These are phyloP conservation scores for Strigomonas galati DNA, from an alignment of 208 protist genomes.

Conservation along the genomic window DNA sequence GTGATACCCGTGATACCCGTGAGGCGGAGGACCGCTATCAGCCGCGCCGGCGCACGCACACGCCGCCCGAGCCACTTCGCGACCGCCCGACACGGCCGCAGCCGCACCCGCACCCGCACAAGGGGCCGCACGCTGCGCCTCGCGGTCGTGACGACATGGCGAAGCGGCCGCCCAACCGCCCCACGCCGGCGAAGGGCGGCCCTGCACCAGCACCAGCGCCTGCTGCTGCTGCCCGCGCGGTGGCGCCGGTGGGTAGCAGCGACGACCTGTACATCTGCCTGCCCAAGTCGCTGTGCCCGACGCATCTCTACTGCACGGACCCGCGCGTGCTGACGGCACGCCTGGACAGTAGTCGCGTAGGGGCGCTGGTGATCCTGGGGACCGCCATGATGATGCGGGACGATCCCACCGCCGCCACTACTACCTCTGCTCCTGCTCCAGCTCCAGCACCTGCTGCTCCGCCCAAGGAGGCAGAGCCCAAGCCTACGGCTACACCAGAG, in stretches of 20 bases:
- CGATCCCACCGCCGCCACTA: neutral
- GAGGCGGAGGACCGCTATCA: neutral
- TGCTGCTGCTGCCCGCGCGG: neutral
- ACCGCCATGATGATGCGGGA: conserved; percentile 5
- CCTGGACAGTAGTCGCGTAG: conserved; percentile 19
- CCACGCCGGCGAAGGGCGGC: neutral
- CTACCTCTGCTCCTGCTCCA: neutral
- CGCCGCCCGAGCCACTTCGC: too few relatives aligned
- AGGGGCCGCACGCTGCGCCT: neutral
- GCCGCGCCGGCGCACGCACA: neutral
- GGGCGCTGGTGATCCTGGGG: conserved; percentile 22
- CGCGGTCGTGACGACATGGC: neutral
- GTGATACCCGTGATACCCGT: too few relatives aligned
- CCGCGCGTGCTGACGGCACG: conserved; percentile 22
- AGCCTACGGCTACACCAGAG: neutral
- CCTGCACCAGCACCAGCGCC: neutral
- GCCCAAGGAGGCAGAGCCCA: too few relatives aligned
- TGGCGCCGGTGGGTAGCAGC: neutral
- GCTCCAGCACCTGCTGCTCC: too few relatives aligned
- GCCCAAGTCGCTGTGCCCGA: conserved; percentile 26
- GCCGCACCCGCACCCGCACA: neutral
- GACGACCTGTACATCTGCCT: conserved; percentile 28
- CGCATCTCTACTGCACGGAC: conserved; percentile 19
- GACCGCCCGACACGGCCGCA: neutral
- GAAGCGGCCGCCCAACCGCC: neutral